Evolutionary conservation across 164 flowering plant genomes (phyloP).

Genomic region (Aristolochia contorta): DNA sequence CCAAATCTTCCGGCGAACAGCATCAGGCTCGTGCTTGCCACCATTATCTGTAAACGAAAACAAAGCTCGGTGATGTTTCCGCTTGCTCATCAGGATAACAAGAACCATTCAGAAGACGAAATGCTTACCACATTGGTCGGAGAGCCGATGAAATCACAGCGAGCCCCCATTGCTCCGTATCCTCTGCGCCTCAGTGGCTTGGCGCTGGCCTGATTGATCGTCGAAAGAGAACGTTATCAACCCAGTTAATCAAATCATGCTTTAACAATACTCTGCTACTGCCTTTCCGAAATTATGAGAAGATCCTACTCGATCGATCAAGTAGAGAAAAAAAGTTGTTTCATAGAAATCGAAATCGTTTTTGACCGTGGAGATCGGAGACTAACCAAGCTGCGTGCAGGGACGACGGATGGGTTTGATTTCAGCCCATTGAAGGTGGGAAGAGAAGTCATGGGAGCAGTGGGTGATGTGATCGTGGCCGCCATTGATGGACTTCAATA

Average conservation of each 20-base stretch:
- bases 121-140: constrained; percentile 67
- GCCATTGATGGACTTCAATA: too few species aligned
- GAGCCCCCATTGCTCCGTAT: constrained; percentile 61
- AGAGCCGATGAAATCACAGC: constrained; percentile 78
- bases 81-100: neutral
- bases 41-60: constrained; percentile 58
- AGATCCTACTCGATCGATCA: too few species aligned
- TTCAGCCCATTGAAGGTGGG: too few species aligned
- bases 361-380: neutral
- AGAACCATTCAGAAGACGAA: neutral
- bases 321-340: too few species aligned
- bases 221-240: neutral
- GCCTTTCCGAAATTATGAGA: too few species aligned
- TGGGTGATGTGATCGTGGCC: too few species aligned
- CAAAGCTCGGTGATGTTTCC: neutral
- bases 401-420: too few species aligned
- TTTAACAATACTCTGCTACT: neutral
- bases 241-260: neutral
- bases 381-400: too few species aligned
- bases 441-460: too few species aligned
- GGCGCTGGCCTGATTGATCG: constrained; percentile 31
- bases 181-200: constrained; percentile 49
- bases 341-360: too few species aligned
- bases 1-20: constrained; percentile 97
- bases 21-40: constrained; percentile 70